A percentile compares a stretch with the other conserved stretches of the same genome.
Conservation (phyloP, 75 land plant species). For the Isoetes taiwanensis region DNA sequence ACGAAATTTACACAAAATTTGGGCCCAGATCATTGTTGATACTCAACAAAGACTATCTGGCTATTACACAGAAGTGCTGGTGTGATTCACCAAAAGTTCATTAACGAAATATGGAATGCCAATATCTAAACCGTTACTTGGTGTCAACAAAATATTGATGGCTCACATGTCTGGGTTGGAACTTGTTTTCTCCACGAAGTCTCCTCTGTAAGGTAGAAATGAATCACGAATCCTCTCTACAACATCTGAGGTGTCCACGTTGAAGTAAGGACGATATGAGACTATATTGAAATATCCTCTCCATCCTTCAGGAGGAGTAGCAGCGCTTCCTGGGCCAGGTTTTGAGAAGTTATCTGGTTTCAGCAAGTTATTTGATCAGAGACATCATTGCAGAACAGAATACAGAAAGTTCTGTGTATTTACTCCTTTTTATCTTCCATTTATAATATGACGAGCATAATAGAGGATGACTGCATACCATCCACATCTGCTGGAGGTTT, state of each 20-base stretch:
- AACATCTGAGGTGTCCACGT: conserved; percentile 93
- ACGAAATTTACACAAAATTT: no score
- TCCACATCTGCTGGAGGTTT: conserved; percentile 88
- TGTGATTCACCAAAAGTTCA: no score
- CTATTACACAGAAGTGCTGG: no score
- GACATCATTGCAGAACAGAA: no score
- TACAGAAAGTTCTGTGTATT: neutral
- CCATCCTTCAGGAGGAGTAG: conserved; percentile 48
- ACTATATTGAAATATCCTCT: conserved; percentile 45
- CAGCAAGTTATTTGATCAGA: no score
- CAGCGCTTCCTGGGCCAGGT: conserved; percentile 44
- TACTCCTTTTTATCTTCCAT: neutral
- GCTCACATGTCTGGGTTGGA: conserved; percentile 88
- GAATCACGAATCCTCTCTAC: conserved; percentile 82
- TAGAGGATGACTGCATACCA: conserved; percentile 34
- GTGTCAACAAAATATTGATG: no score
- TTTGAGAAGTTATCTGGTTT: conserved; percentile 81
- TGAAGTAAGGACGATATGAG: conserved; percentile 88
- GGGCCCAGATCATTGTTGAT: no score
- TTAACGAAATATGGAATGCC: no score
- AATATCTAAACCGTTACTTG: no score
- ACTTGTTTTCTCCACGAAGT: conserved; percentile 64
- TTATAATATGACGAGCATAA: neutral
- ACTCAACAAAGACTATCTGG: no score
- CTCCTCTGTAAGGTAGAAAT: conserved; percentile 72